Evolutionary conservation across 2,329 filamentous ascomycete species (phyloP).

Genomic region (Diaporthe vaccinii): DNA sequence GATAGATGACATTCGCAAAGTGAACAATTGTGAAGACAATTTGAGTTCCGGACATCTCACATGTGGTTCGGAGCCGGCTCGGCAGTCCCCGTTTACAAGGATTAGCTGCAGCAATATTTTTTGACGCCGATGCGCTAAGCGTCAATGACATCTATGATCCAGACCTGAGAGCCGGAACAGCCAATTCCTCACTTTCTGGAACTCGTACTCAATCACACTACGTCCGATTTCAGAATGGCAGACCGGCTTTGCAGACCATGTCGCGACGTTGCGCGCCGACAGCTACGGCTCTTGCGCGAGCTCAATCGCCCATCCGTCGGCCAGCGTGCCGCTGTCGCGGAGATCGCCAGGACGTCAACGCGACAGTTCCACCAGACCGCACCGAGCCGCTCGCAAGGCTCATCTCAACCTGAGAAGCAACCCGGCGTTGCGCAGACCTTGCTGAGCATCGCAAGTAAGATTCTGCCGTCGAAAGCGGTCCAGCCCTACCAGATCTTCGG

Average conservation of each 20-base stretch:
- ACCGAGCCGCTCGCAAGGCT: conserved; percentile 32
- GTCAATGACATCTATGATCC: conserved; percentile 40
- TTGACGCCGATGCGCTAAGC: conserved; percentile 49
- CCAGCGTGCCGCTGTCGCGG: conserved; percentile 31
- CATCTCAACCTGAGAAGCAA: conserved; percentile 19
- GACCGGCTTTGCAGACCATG: conserved; percentile 59
- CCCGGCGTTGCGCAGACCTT: conserved; percentile 34
- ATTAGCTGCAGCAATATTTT: conserved; percentile 36
- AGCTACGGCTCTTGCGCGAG: conserved; percentile 48
- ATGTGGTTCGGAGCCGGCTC: conserved; percentile 16
- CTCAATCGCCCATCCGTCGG: conserved; percentile 14
- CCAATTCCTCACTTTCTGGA: neutral
- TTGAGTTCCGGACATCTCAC: neutral
- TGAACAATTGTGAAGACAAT: neutral
- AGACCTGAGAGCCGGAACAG: neutral
- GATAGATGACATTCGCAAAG: too few relatives aligned
- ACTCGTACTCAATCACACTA: neutral
- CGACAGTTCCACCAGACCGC: conserved; percentile 39
- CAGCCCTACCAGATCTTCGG: conserved; percentile 82
- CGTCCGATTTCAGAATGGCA: conserved; percentile 50
- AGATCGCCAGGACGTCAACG: conserved; percentile 32
- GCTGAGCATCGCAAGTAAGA: conserved; percentile 23
- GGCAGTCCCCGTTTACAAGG: conserved; percentile 23
- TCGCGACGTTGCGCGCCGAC: conserved; percentile 44
- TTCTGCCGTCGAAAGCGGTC: conserved; percentile 40